Conservation (phyloP, 441 rosid genomes). For the Croton setiger region DNA sequence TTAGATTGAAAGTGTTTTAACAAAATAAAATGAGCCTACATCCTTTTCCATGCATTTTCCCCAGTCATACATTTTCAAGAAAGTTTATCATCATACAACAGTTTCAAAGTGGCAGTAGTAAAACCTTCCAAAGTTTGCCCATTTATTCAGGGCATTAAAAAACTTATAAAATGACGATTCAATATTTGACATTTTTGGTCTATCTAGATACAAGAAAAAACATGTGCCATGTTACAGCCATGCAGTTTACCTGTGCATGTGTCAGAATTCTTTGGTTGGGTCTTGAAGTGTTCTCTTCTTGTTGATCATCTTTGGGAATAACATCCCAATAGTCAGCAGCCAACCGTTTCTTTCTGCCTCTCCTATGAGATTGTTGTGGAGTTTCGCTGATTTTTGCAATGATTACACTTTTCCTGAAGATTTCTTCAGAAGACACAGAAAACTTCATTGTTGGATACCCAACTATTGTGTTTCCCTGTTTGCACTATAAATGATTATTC, state of each 20-base stretch:
- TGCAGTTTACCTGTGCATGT: constrained; percentile 65
- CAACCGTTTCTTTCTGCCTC: constrained; percentile 30
- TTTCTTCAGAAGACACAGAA: constrained; percentile 59
- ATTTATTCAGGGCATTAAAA: neutral
- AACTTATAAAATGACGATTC: no score
- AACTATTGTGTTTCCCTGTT: constrained; percentile 45
- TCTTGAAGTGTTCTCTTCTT: constrained; percentile 48
- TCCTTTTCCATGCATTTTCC: neutral
- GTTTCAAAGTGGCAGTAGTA: neutral
- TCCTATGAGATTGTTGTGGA: constrained; percentile 28
- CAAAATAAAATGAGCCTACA: neutral
- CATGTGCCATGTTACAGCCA: neutral
- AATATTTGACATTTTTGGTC: neutral
- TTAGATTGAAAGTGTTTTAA: neutral
- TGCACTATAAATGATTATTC: constrained; percentile 18
- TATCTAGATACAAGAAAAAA: neutral
- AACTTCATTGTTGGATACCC: constrained; percentile 86
- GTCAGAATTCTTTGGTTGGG: constrained; percentile 61
- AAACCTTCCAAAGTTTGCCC: neutral
- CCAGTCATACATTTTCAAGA: neutral
- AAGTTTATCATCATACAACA: neutral
- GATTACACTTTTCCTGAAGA: constrained; percentile 55
- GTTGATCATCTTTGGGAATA: constrained; percentile 53
- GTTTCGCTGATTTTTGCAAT: constrained; percentile 61
- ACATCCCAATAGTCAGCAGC: constrained; percentile 85